Conservation (phyloP, 2,329 filamentous ascomycete genomes). For the Stachybotrys chartarum region DNA sequence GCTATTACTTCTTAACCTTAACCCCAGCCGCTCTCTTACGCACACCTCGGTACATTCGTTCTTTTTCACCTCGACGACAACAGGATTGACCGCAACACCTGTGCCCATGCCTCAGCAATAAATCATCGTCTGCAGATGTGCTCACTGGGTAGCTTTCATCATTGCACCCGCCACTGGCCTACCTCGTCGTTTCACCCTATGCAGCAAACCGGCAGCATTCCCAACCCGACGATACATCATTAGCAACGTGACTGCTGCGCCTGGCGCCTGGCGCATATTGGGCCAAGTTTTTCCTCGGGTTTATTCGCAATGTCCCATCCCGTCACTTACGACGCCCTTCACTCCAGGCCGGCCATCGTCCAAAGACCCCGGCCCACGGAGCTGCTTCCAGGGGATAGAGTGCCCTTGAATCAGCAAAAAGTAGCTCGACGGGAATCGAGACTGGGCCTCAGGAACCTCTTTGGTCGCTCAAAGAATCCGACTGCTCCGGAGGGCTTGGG, state of each 20-base stretch:
- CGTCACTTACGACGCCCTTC: constrained; percentile 14
- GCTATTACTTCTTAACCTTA: background rate
- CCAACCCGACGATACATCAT: background rate
- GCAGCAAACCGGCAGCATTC: background rate
- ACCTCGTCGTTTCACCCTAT: background rate
- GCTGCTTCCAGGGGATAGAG: constrained; percentile 22
- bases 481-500: constrained; percentile 17
- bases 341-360: constrained; percentile 11
- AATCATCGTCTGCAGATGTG: background rate
- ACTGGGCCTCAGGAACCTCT: constrained; percentile 43
- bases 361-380: constrained; percentile 12
- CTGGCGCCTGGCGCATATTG: background rate
- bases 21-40: background rate
- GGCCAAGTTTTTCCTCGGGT: background rate
- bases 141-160: background rate
- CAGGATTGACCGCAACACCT: background rate
- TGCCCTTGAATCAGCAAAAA: constrained; percentile 36
- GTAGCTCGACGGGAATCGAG: constrained; percentile 42
- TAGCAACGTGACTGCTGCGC: background rate
- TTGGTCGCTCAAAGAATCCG: constrained; percentile 34
- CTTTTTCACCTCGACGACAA: background rate
- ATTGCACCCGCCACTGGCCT: background rate
- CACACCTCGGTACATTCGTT: background rate
- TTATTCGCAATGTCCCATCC: constrained; percentile 15
- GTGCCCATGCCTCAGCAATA: background rate